Percentiles rank a stretch among this genome's conserved stretches.
Evolutionary conservation across 1,284 basidiomycete genomes (phyloP).

Genomic region (Ustilago crameri): DNA sequence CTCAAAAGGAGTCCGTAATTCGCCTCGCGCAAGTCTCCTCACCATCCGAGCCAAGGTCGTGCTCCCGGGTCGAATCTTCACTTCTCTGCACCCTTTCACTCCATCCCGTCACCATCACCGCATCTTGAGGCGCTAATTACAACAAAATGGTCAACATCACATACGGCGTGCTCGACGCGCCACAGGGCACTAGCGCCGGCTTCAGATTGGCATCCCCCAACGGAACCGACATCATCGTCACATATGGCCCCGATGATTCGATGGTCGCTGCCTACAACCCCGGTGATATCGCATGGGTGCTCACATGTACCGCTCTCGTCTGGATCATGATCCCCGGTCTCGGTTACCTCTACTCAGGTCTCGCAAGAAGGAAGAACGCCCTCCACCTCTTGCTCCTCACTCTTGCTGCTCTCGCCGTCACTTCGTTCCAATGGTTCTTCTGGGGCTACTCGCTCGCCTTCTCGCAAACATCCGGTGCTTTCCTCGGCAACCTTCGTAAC

Average conservation of each 20-base stretch:
- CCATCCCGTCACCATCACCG: neutral
- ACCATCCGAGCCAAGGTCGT: too few species aligned
- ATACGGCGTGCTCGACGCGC: slow-evolving; percentile 38
- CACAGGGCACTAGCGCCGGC: slow-evolving; percentile 21
- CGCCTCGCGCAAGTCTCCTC: too few species aligned
- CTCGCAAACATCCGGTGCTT: slow-evolving; percentile 75
- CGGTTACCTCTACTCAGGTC: slow-evolving; percentile 86
- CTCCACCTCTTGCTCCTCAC: slow-evolving; percentile 71
- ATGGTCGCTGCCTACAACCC: slow-evolving; percentile 48
- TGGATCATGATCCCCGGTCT: slow-evolving; percentile 75
- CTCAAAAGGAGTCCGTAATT: too few species aligned
- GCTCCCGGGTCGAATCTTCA: too few species aligned
- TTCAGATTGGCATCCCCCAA: slow-evolving; percentile 21
- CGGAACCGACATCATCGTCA: slow-evolving; percentile 64
- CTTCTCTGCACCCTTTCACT: neutral
- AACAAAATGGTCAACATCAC: slow-evolving; percentile 59
- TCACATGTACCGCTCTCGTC: slow-evolving; percentile 82
- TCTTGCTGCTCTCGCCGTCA: slow-evolving; percentile 67
- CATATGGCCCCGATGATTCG: slow-evolving; percentile 51
- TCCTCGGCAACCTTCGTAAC: slow-evolving; percentile 79
- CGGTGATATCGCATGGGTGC: slow-evolving; percentile 70
- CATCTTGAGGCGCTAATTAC: neutral
- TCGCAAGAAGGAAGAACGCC: slow-evolving; percentile 77
- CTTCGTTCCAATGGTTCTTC: slow-evolving; percentile 73
- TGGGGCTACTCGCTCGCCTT: slow-evolving; percentile 69